A percentile compares a stretch with the other conserved stretches of the same genome.
Conservation (phyloP, 1,139 yeast species). For the Scheffersomyces parashehatae region DNA sequence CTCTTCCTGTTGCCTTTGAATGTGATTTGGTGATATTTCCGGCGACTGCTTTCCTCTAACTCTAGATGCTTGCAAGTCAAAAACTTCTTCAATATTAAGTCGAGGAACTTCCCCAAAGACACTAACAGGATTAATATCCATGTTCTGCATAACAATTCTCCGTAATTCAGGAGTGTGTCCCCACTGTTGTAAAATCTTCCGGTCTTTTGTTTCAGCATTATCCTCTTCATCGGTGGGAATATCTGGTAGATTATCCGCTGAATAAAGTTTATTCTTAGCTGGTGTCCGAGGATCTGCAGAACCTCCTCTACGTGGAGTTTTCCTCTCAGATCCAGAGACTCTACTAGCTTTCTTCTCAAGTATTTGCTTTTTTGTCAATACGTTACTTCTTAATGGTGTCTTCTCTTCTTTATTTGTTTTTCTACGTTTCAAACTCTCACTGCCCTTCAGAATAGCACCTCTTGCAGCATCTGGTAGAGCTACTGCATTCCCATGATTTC, state of each 20-base stretch:
- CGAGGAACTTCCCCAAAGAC: slow-evolving; percentile 81
- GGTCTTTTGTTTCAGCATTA: slow-evolving; percentile 43
- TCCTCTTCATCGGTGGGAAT: slow-evolving; percentile 61
- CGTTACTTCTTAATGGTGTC: slow-evolving; percentile 6
- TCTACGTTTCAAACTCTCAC: slow-evolving; percentile 7
- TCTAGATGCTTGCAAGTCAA: slow-evolving; percentile 49
- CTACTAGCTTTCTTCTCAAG: slow-evolving; percentile 10
- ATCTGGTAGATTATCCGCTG: slow-evolving; percentile 40
- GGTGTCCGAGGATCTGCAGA: slow-evolving; percentile 10
- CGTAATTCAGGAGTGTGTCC: slow-evolving; percentile 67
- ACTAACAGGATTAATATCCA: slow-evolving; percentile 62
- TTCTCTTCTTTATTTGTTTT: slow-evolving; percentile 7
- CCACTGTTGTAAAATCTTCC: slow-evolving; percentile 61
- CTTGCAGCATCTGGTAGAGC: slow-evolving; percentile 41
- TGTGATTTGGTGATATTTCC: slow-evolving; percentile 26
- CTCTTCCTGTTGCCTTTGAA: slow-evolving; percentile 43
- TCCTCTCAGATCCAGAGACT: slow-evolving; percentile 8
- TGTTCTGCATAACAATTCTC: slow-evolving; percentile 55
- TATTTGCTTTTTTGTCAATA: slow-evolving; percentile 5
- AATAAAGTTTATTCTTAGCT: slow-evolving; percentile 3
- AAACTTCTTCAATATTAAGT: slow-evolving; percentile 67
- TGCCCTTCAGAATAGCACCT: slow-evolving; percentile 13
- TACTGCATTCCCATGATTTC: slow-evolving; percentile 27
- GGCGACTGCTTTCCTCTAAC: slow-evolving; percentile 63
- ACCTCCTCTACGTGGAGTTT: slow-evolving; percentile 3